Percentiles rank a stretch among this genome's conserved stretches.
Conservation (phyloP, 2,329 filamentous ascomycete genomes). For the Chrysoporthe deuterocubensis region DNA sequence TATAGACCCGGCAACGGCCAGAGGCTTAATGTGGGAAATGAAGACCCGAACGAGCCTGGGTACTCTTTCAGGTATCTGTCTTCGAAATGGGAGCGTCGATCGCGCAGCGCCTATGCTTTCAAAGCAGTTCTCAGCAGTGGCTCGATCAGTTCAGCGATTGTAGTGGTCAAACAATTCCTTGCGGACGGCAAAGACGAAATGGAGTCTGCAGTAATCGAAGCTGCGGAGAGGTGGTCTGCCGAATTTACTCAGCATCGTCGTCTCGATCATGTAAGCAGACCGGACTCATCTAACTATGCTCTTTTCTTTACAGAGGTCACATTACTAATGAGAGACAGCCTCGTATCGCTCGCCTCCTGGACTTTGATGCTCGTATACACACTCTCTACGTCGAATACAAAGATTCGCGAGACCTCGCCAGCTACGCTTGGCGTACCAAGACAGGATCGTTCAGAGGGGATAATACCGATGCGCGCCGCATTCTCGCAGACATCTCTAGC, state of each 20-base stretch:
- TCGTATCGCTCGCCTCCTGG: neutral
- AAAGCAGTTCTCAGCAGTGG: neutral
- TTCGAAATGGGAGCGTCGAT: neutral
- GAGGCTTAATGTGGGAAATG: neutral
- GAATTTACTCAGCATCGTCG: neutral
- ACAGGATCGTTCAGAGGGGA: neutral
- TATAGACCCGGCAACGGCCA: neutral
- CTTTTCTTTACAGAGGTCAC: neutral
- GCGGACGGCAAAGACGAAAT: too few relatives aligned
- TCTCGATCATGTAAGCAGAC: neutral
- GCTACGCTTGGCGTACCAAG: neutral
- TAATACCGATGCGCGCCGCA: neutral
- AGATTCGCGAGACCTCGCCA: neutral
- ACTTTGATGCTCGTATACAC: neutral
- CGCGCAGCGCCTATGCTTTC: neutral
- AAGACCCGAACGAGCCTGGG: neutral
- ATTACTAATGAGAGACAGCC: neutral
- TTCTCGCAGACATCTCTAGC: conserved; percentile 5
- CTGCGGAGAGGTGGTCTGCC: neutral
- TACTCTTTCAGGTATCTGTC: neutral
- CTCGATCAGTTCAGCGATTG: neutral
- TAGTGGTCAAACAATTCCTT: neutral
- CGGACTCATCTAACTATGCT: too few relatives aligned
- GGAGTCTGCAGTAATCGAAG: neutral
- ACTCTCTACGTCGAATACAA: neutral